Base-by-base conservation (phyloP, 306 rosid species). In the Quercus agrifolia region DNA sequence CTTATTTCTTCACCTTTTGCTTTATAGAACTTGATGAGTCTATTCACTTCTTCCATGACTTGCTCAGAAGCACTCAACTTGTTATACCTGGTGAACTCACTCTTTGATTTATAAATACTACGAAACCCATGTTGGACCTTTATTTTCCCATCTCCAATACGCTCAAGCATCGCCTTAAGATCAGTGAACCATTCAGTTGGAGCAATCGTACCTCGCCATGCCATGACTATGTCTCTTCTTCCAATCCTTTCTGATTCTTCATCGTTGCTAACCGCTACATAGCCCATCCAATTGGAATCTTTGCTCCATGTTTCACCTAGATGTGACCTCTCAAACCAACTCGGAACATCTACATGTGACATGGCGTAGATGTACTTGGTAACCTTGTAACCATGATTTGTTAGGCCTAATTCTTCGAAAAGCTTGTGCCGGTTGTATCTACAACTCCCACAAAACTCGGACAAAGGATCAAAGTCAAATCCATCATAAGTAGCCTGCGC, bases 231-330 rank as follows among this genome's bases (percentile, higher is more conserved):
- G 55, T 88, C 93, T 63, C 97, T 78, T 46, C 94, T 68, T 1
- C 91, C 94, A 4, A 90, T 87, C 77, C 92, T 74, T 0, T 63
- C 78, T 2, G 90, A 82, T 79, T 92, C 94, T 9, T 83, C 84
- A 1, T 90, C 89, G 4, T 80, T 77, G 23, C 90, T 88, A 1
- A 90, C 85, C 0, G 93, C 91, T 25, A 90, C 86, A 8, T 72
- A 92, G 0, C 93, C 97, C 68, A 90, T 88, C 92, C 93, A 92
- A 55, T 88, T 92, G 0, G 97, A 88, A 25, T 90, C 89, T 31
- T 74, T 71, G 77, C 92, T 90, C 94, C 97, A 92, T 0, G 80
- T 75, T 27, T 88, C 88, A 1, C 81, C 86, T 35, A 86, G 57
- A 1, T 76, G 83, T 1, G 91, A 83, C 71, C 84, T 89, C 86